Conservation (phyloP, 2,329 filamentous ascomycete species). For the Ophiosphaerella herpotricha region DNA sequence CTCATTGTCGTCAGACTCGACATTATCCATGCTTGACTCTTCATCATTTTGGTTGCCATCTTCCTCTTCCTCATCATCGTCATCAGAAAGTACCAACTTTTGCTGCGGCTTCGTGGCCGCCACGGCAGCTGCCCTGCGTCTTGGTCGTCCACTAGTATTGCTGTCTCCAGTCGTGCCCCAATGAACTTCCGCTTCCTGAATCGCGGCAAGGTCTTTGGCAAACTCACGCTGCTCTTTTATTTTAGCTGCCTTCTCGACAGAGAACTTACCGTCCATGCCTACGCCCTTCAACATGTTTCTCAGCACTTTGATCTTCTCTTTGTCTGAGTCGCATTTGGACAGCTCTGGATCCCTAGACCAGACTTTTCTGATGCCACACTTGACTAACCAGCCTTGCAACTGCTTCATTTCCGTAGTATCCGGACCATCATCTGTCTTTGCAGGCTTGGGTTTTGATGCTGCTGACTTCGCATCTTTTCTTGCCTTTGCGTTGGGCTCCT, state of each 20-base stretch:
- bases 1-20: slow-evolving; percentile 9
- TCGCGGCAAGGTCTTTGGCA: slow-evolving; percentile 79
- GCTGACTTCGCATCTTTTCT: slow-evolving; percentile 22
- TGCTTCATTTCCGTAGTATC: slow-evolving; percentile 84
- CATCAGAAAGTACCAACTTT: slow-evolving; percentile 28
- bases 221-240: slow-evolving; percentile 90
- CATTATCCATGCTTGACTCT: slow-evolving; percentile 5
- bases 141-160: slow-evolving; percentile 33
- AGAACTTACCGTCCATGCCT: slow-evolving; percentile 90
- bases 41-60: slow-evolving; percentile 17
- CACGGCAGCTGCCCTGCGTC: slow-evolving; percentile 28
- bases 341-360: slow-evolving; percentile 77
- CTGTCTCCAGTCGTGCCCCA: slow-evolving; percentile 64
- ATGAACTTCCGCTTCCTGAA: slow-evolving; percentile 76
- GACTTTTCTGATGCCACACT: slow-evolving; percentile 90
- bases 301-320: slow-evolving; percentile 82
- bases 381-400: slow-evolving; percentile 81
- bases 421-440: slow-evolving; percentile 55
- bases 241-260: slow-evolving; percentile 77
- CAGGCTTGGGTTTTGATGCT: slow-evolving; percentile 45
- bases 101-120: slow-evolving; percentile 18
- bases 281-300: slow-evolving; percentile 76
- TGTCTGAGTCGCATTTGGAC: slow-evolving; percentile 71
- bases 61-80: slow-evolving; percentile 27
- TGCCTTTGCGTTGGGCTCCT: slow-evolving; percentile 29